These are phyloP conservation scores for Cadophora sp. DNA, from an alignment of 2,329 filamentous ascomycete species.

Conservation along the genomic window DNA sequence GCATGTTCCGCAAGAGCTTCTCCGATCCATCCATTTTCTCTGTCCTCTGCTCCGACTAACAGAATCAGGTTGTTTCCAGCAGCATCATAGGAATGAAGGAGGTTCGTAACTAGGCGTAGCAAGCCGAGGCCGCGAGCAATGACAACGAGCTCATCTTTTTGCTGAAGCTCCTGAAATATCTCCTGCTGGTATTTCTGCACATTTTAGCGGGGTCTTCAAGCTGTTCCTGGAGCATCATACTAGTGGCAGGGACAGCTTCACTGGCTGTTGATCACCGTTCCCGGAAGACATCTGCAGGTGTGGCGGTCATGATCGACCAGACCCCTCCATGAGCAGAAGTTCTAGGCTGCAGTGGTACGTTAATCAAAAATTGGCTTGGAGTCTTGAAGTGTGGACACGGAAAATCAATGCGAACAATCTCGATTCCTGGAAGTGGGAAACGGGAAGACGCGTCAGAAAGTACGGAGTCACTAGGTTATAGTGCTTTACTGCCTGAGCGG, in stretches of 20 bases:
- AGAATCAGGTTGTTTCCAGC: conserved; percentile 93
- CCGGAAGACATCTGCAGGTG: conserved; percentile 42
- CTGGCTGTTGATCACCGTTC: conserved; percentile 64
- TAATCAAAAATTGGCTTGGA: not conserved
- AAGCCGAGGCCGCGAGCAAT: conserved; percentile 91
- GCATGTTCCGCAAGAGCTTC: conserved; percentile 96
- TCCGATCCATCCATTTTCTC: conserved; percentile 96
- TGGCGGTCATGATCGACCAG: conserved; percentile 34
- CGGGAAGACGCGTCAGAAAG: conserved; percentile 10
- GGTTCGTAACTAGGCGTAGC: conserved; percentile 90
- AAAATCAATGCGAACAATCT: not conserved
- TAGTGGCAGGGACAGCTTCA: conserved; percentile 82
- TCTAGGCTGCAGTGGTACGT: not conserved
- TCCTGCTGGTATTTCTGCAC: conserved; percentile 87
- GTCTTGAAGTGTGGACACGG: not conserved
- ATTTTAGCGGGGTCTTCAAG: conserved; percentile 26
- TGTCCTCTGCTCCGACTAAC: conserved; percentile 86
- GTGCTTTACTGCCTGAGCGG: not conserved
- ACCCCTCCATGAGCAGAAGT: not conserved
- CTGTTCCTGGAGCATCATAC: conserved; percentile 48
- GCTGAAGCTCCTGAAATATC: conserved; percentile 87
- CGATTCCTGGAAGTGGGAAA: conserved; percentile 4
- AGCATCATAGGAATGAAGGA: conserved; percentile 95
- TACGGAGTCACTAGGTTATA: not conserved
- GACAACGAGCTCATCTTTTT: conserved; percentile 92